phyloP scores from a whole-genome alignment of 2,329 filamentous ascomycete species.

The Trichophaea hybrida region DNA sequence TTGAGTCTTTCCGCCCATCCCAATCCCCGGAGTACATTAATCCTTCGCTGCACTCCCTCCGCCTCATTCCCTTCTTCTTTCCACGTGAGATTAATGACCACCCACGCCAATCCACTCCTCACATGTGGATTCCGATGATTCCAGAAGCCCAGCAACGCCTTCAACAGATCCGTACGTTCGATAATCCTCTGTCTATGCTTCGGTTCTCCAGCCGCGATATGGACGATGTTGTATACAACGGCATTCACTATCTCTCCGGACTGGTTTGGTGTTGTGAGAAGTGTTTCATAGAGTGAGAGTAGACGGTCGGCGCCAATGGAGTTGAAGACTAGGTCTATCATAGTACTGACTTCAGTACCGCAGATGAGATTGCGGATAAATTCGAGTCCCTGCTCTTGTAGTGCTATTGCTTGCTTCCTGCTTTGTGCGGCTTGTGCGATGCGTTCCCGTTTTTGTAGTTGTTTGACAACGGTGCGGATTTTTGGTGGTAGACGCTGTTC shows the following conservation, averaged over 20 bases:
- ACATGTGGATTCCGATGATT: constrained; percentile 58
- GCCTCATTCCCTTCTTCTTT: constrained; percentile 56
- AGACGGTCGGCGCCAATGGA: constrained; percentile 62
- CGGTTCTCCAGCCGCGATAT: constrained; percentile 70
- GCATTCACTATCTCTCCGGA: constrained; percentile 54
- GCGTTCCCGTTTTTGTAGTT: background rate
- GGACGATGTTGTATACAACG: constrained; percentile 69
- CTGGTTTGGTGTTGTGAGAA: constrained; percentile 31
- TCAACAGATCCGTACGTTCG: constrained; percentile 60
- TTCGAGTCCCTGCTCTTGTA: constrained; percentile 83
- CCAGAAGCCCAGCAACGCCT: constrained; percentile 58
- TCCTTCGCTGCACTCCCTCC: constrained; percentile 50
- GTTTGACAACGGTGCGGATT: background rate
- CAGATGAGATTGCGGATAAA: constrained; percentile 82
- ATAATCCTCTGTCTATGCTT: constrained; percentile 65
- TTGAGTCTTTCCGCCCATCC: constrained; percentile 56
- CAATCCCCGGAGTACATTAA: constrained; percentile 51
- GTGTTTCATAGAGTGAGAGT: constrained; percentile 65
- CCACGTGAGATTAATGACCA: constrained; percentile 75
- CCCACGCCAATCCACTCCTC: constrained; percentile 63
- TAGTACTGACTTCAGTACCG: constrained; percentile 44
- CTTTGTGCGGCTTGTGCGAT: background rate
- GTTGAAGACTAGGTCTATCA: constrained; percentile 73
- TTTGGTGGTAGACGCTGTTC: background rate
- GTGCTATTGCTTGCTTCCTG: constrained; percentile 41